Percentiles rank a stretch among this genome's conserved stretches.
Conservation (phyloP, 169 alveolate genomes). For the Plasmodium adleri region DNA sequence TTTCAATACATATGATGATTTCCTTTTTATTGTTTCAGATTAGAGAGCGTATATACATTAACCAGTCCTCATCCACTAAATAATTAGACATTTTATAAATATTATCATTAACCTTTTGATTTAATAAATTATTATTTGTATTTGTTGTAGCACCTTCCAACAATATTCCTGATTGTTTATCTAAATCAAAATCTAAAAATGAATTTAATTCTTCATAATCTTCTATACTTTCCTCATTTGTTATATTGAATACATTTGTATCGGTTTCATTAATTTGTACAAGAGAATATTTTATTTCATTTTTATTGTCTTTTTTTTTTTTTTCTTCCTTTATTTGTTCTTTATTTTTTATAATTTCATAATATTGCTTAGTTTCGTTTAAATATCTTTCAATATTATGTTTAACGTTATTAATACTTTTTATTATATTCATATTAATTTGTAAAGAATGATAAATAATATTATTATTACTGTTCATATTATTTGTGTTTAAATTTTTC, state of each 20-base stretch:
- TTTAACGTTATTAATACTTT: slow-evolving; percentile 2
- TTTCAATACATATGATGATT: background rate
- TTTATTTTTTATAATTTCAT: background rate
- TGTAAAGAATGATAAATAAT: slow-evolving; percentile 14
- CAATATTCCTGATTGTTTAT: slow-evolving; percentile 45
- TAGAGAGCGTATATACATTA: slow-evolving; percentile 51
- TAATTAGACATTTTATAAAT: slow-evolving; percentile 15
- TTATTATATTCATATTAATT: background rate
- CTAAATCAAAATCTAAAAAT: slow-evolving; percentile 36
- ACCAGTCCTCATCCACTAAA: slow-evolving; percentile 59
- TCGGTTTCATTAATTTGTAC: background rate
- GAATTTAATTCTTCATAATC: slow-evolving; percentile 60
- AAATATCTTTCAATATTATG: background rate
- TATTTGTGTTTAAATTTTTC: slow-evolving; percentile 11
- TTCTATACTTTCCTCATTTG: slow-evolving; percentile 22
- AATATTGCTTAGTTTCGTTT: background rate
- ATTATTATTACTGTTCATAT: slow-evolving; percentile 7
- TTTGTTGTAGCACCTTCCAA: background rate
- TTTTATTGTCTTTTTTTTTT: background rate
- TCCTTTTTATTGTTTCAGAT: background rate
- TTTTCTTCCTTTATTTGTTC: slow-evolving; percentile 2
- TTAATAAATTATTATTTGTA: background rate
- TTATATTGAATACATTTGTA: background rate
- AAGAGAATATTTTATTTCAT: background rate
- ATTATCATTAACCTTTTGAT: background rate